Evolutionary conservation across 1,284 basidiomycete genomes (phyloP).

Genomic region (Trametes hirsuta): DNA sequence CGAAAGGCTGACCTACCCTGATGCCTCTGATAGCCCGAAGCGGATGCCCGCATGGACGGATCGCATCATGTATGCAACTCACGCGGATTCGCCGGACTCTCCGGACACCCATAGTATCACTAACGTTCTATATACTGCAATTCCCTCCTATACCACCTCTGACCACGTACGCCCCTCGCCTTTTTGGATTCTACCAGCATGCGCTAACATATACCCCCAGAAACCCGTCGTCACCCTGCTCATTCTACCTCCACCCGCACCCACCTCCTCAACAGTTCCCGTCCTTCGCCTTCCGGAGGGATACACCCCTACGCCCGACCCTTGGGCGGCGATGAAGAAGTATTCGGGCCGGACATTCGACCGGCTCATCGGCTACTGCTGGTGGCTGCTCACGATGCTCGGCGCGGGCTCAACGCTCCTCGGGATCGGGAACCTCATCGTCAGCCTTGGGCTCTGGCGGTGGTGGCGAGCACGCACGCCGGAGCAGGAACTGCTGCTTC

Average conservation of each 20-base stretch:
- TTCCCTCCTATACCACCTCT: constrained; percentile 77
- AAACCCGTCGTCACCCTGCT: constrained; percentile 4
- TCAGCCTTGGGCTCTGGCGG: constrained; percentile 43
- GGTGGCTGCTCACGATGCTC: constrained; percentile 72
- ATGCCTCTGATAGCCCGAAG: constrained; percentile 52
- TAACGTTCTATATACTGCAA: constrained; percentile 72
- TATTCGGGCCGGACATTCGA: constrained; percentile 69
- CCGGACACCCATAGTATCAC: constrained; percentile 57
- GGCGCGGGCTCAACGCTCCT: constrained; percentile 75
- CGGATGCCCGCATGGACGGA: constrained; percentile 95
- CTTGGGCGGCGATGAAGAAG: constrained; percentile 57
- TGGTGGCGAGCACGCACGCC: constrained; percentile 32
- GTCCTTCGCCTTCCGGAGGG: constrained; percentile 52
- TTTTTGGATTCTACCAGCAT: background rate
- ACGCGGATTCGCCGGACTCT: constrained; percentile 64
- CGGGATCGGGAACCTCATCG: constrained; percentile 69
- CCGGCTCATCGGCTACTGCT: constrained; percentile 71
- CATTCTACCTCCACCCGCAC: constrained; percentile 50
- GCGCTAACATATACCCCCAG: background rate
- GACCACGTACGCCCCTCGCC: constrained; percentile 59
- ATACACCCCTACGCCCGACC: constrained; percentile 56
- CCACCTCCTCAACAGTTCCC: constrained; percentile 36
- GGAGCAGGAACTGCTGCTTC: constrained; percentile 12
- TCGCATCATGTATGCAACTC: constrained; percentile 85
- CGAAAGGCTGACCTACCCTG: background rate